Conservation (phyloP, 164 flowering plant genomes). For the Pachysandra terminalis region DNA sequence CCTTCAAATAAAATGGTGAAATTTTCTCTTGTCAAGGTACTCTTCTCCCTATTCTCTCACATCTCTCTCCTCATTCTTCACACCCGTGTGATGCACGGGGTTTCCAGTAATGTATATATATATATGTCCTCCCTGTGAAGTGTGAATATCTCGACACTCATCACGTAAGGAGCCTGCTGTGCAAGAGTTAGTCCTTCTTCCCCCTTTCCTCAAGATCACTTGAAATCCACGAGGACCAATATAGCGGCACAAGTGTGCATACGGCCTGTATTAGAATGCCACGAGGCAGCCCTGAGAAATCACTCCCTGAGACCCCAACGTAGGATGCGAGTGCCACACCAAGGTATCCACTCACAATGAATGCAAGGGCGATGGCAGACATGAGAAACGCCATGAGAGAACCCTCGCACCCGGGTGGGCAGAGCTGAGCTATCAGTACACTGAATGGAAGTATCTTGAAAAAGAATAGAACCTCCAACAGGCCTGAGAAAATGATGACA, state of each 20-base stretch:
- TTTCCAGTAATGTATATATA: too few relatives aligned
- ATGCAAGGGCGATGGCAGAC: constrained; percentile 72
- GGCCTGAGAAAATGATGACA: constrained; percentile 67
- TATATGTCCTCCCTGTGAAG: neutral
- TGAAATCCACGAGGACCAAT: constrained; percentile 64
- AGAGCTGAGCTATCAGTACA: constrained; percentile 68
- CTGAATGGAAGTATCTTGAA: constrained; percentile 85
- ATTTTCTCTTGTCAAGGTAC: too few relatives aligned
- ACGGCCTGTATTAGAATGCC: constrained; percentile 69
- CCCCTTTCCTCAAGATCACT: constrained; percentile 32
- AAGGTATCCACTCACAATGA: constrained; percentile 79
- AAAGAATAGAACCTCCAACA: constrained; percentile 64
- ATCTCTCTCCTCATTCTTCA: too few relatives aligned
- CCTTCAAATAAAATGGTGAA: too few relatives aligned
- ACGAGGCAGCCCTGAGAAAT: constrained; percentile 63
- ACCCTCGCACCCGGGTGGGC: constrained; percentile 88
- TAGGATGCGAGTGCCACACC: constrained; percentile 79
- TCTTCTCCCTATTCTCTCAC: too few relatives aligned
- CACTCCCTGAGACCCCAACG: constrained; percentile 52
- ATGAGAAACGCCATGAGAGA: constrained; percentile 92
- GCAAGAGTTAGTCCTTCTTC: constrained; percentile 13
- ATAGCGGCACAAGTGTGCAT: constrained; percentile 58
- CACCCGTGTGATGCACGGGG: too few relatives aligned
- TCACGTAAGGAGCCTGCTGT: neutral
- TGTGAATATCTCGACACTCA: constrained; percentile 3